Conservation (phyloP, 805 yeast species). For the Helenozyma baotianmanensis region DNA sequence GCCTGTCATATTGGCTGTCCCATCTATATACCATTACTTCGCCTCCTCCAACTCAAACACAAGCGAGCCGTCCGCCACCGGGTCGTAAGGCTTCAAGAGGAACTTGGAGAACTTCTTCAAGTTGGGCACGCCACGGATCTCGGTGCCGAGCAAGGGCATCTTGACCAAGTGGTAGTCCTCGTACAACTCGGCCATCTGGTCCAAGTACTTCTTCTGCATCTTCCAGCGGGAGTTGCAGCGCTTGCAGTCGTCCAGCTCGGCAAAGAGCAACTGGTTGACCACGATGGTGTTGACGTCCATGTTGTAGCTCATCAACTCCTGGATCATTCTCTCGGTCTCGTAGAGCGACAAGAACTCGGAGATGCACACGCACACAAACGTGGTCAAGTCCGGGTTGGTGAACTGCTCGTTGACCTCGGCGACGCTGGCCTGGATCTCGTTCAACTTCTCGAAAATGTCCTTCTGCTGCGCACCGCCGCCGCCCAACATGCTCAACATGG, state of each 20-base stretch:
- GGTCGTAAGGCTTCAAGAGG: slow-evolving; percentile 73
- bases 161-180: slow-evolving; percentile 96
- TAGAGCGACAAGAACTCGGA: slow-evolving; percentile 93
- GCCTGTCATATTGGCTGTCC: too few relatives aligned
- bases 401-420: slow-evolving; percentile 90
- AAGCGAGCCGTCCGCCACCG: slow-evolving; percentile 50
- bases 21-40: slow-evolving; percentile 26
- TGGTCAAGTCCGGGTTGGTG: slow-evolving; percentile 92
- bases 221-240: slow-evolving; percentile 91
- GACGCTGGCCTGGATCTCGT: slow-evolving; percentile 75
- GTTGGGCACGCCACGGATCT: slow-evolving; percentile 88
- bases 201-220: slow-evolving; percentile 93
- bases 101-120: slow-evolving; percentile 79
- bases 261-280: slow-evolving; percentile 88
- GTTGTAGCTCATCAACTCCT: slow-evolving; percentile 88
- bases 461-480: slow-evolving; percentile 58
- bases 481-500: slow-evolving; percentile 75
- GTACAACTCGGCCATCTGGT: slow-evolving; percentile 91
- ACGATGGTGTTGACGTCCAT: slow-evolving; percentile 97
- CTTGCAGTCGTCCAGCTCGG: slow-evolving; percentile 79
- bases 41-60: slow-evolving; percentile 52
- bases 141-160: slow-evolving; percentile 92
- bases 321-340: slow-evolving; percentile 97
- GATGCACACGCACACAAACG: slow-evolving; percentile 94
- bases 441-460: slow-evolving; percentile 75